A percentile compares a stretch with the other conserved stretches of the same genome.
Conservation (phyloP, 495 filamentous ascomycete genomes). For the Ramalina intermedia region DNA sequence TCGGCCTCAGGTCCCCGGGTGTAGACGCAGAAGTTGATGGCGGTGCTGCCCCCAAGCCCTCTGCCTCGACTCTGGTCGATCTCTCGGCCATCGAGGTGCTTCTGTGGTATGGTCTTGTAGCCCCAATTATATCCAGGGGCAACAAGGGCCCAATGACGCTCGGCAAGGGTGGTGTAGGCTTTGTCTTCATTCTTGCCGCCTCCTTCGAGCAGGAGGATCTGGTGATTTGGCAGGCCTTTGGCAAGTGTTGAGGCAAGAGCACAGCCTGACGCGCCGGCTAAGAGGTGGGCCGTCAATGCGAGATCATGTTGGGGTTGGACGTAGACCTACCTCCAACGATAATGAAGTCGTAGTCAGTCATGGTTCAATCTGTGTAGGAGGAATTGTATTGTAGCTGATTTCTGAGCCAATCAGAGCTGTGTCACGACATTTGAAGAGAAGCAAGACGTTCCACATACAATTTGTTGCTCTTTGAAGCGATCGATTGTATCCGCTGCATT, state of each 20-base stretch:
- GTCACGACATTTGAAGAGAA: no score
- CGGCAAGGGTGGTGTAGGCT: slow-evolving; percentile 31
- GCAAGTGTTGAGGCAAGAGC: slow-evolving; percentile 34
- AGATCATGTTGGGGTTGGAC: not conserved
- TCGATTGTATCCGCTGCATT: no score
- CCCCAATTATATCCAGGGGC: slow-evolving; percentile 40
- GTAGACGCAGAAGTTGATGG: slow-evolving; percentile 50
- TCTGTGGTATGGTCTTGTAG: slow-evolving; percentile 44
- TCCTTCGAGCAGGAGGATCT: slow-evolving; percentile 44
- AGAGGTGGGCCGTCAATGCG: not conserved
- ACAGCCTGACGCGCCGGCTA: slow-evolving; percentile 44
- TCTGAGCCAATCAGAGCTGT: no score
- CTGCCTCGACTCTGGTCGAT: slow-evolving; percentile 44
- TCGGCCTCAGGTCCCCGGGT: slow-evolving; percentile 43
- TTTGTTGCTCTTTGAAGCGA: no score
- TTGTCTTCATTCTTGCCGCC: slow-evolving; percentile 35
- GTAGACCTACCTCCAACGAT: slow-evolving; percentile 35
- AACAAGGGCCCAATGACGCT: slow-evolving; percentile 37
- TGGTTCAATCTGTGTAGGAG: no score
- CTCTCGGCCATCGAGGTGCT: slow-evolving; percentile 31
- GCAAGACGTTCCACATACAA: no score
- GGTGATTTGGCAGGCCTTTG: slow-evolving; percentile 26
- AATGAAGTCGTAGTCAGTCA: slow-evolving; percentile 33
- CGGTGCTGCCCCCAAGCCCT: slow-evolving; percentile 44
- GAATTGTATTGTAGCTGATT: no score